Evolutionary conservation across 75 land plant genomes (phyloP), one percentile per base, ranked within the genome.

Genomic region (Sequoia sempervirens): DNA sequence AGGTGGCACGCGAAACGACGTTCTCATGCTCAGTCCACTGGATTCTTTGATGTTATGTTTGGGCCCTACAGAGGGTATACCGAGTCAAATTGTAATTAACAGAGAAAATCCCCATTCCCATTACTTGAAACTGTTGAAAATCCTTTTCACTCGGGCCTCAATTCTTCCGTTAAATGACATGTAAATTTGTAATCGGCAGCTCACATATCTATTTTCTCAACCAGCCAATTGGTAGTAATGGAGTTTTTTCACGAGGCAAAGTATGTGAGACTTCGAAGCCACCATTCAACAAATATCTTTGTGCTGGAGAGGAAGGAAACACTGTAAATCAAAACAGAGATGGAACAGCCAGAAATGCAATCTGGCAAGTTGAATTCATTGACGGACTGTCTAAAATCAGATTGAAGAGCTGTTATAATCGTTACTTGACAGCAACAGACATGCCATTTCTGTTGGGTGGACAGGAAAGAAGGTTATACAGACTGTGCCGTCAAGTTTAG

Each of bases 401-500:
- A 37, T 85, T 97, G 78, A 93, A 89, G 76, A 91, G 92, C 88
- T 85, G 89, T 64, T 91, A 87, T 82, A 86, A 83, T 28, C 87
- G 85, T 52, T 95, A 95, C 87, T 88, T 97, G 8, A 85, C 93
- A 0, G 97, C 97, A 13, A 85, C 92, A 61, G 91, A 93, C 68
- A 87, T 76, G 83, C 91, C 91, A 28, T 97, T 92, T 80, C 83
- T 97, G 3, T 82, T 95, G 17, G 99, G 99, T 83, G 89, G 92
- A 97, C 97, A 0, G 97, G 99, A 0, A 87, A 90, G 66, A 97
- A 97, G 83, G 97, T 97, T 76, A 73, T 88, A 12, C 97, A 95
- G 83, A 88, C 90, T 34, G 37, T 81, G 47, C 88, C 91, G 5
- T 5, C 30, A 38, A 84, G 89, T 13, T 86, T 87, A 47, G 96